Percentiles rank a stretch among this genome's conserved stretches.
Evolutionary conservation across 768 basidiomycete species (phyloP).

Genomic region (Gymnopilus dilepis): DNA sequence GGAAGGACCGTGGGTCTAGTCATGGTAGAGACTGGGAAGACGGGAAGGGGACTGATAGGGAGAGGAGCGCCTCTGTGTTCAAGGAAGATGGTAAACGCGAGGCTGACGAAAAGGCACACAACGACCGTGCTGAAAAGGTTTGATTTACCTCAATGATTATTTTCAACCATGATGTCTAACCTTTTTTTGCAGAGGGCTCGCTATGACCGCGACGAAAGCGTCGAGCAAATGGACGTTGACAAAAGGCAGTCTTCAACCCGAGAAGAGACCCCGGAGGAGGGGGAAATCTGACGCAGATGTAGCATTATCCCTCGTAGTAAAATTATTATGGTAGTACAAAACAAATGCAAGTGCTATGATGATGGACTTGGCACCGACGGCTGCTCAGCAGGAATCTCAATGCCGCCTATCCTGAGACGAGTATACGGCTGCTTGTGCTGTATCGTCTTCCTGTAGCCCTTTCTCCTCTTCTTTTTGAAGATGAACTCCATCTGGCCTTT

Average conservation of each 20-base stretch:
- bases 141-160: constrained; percentile 14
- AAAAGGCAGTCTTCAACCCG: constrained; percentile 49
- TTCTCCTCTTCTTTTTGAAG: constrained; percentile 97
- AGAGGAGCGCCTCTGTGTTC: constrained; percentile 40
- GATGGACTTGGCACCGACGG: constrained; percentile 16
- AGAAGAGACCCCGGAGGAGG: constrained; percentile 86
- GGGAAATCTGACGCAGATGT: constrained; percentile 67
- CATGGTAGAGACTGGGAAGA: constrained; percentile 54
- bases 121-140: constrained; percentile 74
- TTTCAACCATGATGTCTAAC: constrained; percentile 21
- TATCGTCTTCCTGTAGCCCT: constrained; percentile 95
- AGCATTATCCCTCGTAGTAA: constrained; percentile 10
- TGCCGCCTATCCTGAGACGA: constrained; percentile 89
- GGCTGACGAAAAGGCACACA: constrained; percentile 52
- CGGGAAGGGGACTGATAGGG: constrained; percentile 39
- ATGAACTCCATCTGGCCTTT: constrained; percentile 91
- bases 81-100: constrained; percentile 60
- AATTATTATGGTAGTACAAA: constrained; percentile 22
- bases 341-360: constrained; percentile 30
- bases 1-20: constrained; percentile 44
- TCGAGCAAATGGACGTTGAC: constrained; percentile 48
- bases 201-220: constrained; percentile 52
- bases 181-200: constrained; percentile 50
- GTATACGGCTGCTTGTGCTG: constrained; percentile 95
- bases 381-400: constrained; percentile 48